phyloP scores from a whole-genome alignment of 169 alveolate species.

The Perkinsus marinus region DNA sequence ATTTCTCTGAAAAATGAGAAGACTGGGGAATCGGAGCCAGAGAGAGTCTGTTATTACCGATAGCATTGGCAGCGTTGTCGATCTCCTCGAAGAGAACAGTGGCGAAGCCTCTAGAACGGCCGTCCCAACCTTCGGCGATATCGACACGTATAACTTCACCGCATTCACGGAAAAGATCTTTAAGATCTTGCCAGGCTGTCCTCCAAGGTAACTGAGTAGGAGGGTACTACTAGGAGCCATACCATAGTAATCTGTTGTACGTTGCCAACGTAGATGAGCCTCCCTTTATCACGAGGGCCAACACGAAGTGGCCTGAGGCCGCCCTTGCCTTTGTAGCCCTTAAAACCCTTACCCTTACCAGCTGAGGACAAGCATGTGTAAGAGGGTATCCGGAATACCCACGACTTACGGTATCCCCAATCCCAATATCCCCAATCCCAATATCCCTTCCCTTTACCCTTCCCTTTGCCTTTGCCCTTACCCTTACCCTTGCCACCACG shows the following conservation, averaged over 20 bases:
- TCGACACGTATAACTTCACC: conserved; percentile 29
- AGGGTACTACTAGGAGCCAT: no score
- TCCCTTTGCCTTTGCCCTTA: background rate
- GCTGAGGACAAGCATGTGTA: background rate
- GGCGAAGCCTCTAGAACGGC: conserved; percentile 30
- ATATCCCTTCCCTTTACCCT: background rate
- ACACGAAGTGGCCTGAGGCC: background rate
- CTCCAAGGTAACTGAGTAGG: conserved; percentile 17
- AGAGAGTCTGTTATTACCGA: background rate
- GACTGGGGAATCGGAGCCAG: background rate
- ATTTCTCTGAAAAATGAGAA: background rate
- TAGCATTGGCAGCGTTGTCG: conserved; percentile 21
- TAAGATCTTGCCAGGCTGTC: conserved; percentile 32
- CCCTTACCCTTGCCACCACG: conserved; percentile 3
- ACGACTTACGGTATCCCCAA: background rate
- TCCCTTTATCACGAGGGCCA: conserved; percentile 14
- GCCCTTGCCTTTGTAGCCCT: background rate
- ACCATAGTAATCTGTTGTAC: background rate
- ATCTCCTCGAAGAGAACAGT: conserved; percentile 17
- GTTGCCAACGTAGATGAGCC: background rate
- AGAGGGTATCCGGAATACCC: background rate
- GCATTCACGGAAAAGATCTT: conserved; percentile 28
- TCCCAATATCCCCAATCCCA: background rate
- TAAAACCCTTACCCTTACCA: background rate
- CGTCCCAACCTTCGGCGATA: conserved; percentile 18